Conservation (phyloP, 192 early-diverging fungal species). For the Oehlia diaphana region DNA sequence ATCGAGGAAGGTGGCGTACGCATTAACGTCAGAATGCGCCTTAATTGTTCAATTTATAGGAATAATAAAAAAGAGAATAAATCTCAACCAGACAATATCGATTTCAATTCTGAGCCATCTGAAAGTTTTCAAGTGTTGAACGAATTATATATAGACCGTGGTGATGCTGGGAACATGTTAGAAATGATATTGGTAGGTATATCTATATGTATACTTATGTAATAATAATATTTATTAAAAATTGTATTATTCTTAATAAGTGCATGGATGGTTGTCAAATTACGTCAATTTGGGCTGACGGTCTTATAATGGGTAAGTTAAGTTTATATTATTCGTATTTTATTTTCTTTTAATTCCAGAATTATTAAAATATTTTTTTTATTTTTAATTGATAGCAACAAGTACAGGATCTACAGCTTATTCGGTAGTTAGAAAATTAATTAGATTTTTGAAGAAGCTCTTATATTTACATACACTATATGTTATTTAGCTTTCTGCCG, state of each 20-base stretch:
- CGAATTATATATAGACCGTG: slow-evolving; percentile 90
- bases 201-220: neutral
- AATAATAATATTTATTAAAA: too few species aligned
- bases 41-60: slow-evolving; percentile 81
- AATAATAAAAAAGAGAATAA: slow-evolving; percentile 31
- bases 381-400: slow-evolving; percentile 53
- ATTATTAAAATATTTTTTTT: neutral
- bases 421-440: slow-evolving; percentile 44
- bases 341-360: too few species aligned
- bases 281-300: slow-evolving; percentile 95
- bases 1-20: slow-evolving; percentile 55
- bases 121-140: slow-evolving; percentile 86
- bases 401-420: slow-evolving; percentile 92
- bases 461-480: slow-evolving; percentile 30
- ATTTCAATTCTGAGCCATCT: slow-evolving; percentile 3
- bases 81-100: slow-evolving; percentile 33
- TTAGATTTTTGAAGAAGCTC: neutral
- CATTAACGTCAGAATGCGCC: slow-evolving; percentile 85
- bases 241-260: neutral
- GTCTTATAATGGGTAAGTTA: slow-evolving; percentile 63
- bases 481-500: slow-evolving; percentile 69
- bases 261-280: slow-evolving; percentile 77
- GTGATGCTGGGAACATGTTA: slow-evolving; percentile 84
- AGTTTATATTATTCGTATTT: too few species aligned
- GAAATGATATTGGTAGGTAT: slow-evolving; percentile 59